A percentile compares a stretch with the other conserved stretches of the same genome.
Evolutionary conservation across 2,329 filamentous ascomycete species (phyloP).

Genomic region (Esteya vermicola): DNA sequence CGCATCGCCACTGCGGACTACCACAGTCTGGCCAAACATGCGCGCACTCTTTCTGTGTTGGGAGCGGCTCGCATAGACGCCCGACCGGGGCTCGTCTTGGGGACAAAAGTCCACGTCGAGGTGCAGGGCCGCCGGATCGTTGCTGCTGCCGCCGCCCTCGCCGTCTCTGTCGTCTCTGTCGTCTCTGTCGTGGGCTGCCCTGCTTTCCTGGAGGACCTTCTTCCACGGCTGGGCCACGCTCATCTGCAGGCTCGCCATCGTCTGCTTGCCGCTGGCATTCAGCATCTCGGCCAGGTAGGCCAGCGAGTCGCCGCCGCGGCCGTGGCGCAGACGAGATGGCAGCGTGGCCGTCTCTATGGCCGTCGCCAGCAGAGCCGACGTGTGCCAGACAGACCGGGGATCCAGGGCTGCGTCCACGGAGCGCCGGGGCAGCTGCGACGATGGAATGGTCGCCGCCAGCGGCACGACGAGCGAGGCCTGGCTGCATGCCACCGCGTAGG

Average conservation of each 20-base stretch:
- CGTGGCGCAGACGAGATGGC: slow-evolving; percentile 51
- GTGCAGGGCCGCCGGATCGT: slow-evolving; percentile 14
- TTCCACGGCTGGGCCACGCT: slow-evolving; percentile 29
- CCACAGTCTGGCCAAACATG: slow-evolving; percentile 28
- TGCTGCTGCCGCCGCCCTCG: slow-evolving; percentile 12
- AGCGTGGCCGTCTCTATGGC: slow-evolving; percentile 69
- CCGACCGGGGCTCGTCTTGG: slow-evolving; percentile 18
- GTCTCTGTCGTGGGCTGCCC: too few relatives aligned
- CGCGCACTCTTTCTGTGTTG: slow-evolving; percentile 11
- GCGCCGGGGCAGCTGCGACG: slow-evolving; percentile 29
- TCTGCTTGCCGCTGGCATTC: slow-evolving; percentile 65
- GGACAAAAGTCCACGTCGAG: slow-evolving; percentile 27
- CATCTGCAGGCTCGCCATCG: slow-evolving; percentile 61
- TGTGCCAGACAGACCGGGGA: slow-evolving; percentile 58
- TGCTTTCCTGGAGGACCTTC: slow-evolving; percentile 12
- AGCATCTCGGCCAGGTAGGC: slow-evolving; percentile 50
- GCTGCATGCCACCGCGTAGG: slow-evolving; percentile 52
- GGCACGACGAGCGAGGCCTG: slow-evolving; percentile 70
- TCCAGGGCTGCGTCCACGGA: slow-evolving; percentile 44
- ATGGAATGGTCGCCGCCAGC: slow-evolving; percentile 51
- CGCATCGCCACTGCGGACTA: slow-evolving; percentile 14
- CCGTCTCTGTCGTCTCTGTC: background rate
- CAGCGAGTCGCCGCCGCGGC: slow-evolving; percentile 26
- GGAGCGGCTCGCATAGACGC: background rate
- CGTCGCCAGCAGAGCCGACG: slow-evolving; percentile 59